Conservation (phyloP, 345 rosid genomes). For the Barbarea vulgaris region DNA sequence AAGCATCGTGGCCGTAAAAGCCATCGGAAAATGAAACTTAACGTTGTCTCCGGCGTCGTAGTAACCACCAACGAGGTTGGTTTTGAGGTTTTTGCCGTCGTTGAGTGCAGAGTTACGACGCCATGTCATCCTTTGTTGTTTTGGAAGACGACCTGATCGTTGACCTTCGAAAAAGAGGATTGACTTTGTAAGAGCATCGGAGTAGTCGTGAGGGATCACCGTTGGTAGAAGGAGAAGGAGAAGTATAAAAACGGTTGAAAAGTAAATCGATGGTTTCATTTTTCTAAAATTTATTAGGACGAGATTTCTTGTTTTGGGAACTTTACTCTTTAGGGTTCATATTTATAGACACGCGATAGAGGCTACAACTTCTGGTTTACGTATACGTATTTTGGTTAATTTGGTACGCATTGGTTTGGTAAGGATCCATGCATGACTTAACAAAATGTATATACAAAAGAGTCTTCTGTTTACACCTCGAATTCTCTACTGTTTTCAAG, state of each 20-base stretch:
- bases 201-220: constrained; percentile 56
- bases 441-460: background rate
- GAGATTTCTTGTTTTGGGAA: constrained; percentile 15
- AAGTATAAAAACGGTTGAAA: constrained; percentile 3
- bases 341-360: constrained; percentile 5
- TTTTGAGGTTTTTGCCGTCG: constrained; percentile 65
- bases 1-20: constrained; percentile 81
- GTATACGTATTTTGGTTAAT: constrained; percentile 21
- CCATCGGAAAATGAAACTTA: constrained; percentile 92
- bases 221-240: constrained; percentile 19
- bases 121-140: constrained; percentile 69
- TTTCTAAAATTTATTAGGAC: background rate
- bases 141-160: constrained; percentile 78
- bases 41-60: constrained; percentile 95
- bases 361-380: background rate
- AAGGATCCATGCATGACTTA: background rate
- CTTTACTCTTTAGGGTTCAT: constrained; percentile 7
- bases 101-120: constrained; percentile 68
- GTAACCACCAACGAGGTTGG: constrained; percentile 83
- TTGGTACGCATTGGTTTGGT: constrained; percentile 17
- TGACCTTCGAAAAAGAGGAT: constrained; percentile 96
- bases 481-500: background rate
- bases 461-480: background rate
- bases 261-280: constrained; percentile 7
- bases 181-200: constrained; percentile 74